Evolutionary conservation across 1,139 yeast species (phyloP).

Genomic region (Zygosaccharomyces pseudobailii): DNA sequence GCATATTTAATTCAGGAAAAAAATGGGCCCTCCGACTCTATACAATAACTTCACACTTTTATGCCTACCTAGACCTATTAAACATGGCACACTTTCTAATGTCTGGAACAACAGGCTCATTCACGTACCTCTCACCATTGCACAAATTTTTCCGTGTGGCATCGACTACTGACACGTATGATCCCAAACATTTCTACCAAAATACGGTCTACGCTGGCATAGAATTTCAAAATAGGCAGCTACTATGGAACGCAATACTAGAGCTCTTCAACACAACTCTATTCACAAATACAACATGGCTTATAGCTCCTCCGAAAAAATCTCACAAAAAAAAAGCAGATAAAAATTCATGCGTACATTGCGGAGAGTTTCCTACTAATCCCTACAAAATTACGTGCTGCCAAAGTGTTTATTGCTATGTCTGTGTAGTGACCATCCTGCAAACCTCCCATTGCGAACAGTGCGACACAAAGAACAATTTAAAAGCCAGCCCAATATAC

Average conservation of each 20-base stretch:
- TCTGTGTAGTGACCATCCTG: slow-evolving; percentile 20
- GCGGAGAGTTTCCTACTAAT: slow-evolving; percentile 21
- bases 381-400: slow-evolving; percentile 25
- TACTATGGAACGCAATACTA: slow-evolving; percentile 30
- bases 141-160: slow-evolving; percentile 16
- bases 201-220: slow-evolving; percentile 21
- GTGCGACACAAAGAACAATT: slow-evolving; percentile 9
- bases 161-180: slow-evolving; percentile 1
- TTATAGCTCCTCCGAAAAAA: slow-evolving; percentile 2
- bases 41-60: slow-evolving; percentile 6
- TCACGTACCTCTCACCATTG: slow-evolving; percentile 14
- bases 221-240: slow-evolving; percentile 29
- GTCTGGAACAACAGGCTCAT: slow-evolving; percentile 1
- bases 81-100: slow-evolving; percentile 15
- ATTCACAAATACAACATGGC: slow-evolving; percentile 15
- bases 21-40: slow-evolving; percentile 8
- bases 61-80: slow-evolving; percentile 16
- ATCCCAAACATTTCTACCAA: slow-evolving; percentile 17
- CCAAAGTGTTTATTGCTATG: slow-evolving; percentile 20
- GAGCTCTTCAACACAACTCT: slow-evolving; percentile 25
- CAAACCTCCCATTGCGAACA: slow-evolving; percentile 17
- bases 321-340: background rate
- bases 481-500: slow-evolving; percentile 8
- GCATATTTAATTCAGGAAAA: slow-evolving; percentile 3
- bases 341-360: slow-evolving; percentile 14